These are phyloP conservation scores for Umbelopsis vinacea DNA, from an alignment of 192 early-diverging fungal species.

Conservation along the genomic window DNA sequence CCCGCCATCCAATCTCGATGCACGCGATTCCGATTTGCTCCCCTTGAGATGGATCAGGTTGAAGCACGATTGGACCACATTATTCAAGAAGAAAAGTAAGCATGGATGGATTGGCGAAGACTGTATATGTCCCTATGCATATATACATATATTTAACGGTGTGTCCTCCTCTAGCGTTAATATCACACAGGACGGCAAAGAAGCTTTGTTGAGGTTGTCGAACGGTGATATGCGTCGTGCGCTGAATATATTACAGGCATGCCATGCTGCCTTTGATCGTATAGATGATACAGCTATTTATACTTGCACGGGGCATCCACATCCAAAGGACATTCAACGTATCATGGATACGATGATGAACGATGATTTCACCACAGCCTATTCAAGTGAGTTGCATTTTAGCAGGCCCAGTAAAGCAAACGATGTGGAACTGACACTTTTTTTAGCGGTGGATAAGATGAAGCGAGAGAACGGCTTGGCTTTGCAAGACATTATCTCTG, in stretches of 20 bases:
- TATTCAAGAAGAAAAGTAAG: conserved; percentile 67
- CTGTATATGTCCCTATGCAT: too few relatives aligned
- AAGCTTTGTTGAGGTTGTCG: conserved; percentile 83
- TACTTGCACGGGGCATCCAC: conserved; percentile 89
- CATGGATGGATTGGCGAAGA: background rate
- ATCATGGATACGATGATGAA: conserved; percentile 81
- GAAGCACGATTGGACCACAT: conserved; percentile 73
- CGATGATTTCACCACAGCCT: conserved; percentile 82
- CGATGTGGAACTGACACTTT: background rate
- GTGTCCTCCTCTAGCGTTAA: conserved; percentile 57
- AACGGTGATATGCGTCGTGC: conserved; percentile 98
- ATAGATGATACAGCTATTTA: conserved; percentile 86
- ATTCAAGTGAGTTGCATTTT: conserved; percentile 55
- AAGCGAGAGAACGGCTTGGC: conserved; percentile 88
- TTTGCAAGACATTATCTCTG: conserved; percentile 87
- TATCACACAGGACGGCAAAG: conserved; percentile 76
- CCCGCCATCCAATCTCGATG: conserved; percentile 99
- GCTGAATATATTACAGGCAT: conserved; percentile 94
- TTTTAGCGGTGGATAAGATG: conserved; percentile 71
- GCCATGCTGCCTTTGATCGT: conserved; percentile 81
- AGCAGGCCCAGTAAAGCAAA: background rate
- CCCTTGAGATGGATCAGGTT: conserved; percentile 82
- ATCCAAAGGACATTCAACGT: conserved; percentile 82
- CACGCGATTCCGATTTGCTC: conserved; percentile 95
- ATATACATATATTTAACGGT: conserved; percentile 21